These are phyloP conservation scores for Aspergillus asperescens DNA, from an alignment of 495 filamentous ascomycete genomes.

Conservation along the genomic window DNA sequence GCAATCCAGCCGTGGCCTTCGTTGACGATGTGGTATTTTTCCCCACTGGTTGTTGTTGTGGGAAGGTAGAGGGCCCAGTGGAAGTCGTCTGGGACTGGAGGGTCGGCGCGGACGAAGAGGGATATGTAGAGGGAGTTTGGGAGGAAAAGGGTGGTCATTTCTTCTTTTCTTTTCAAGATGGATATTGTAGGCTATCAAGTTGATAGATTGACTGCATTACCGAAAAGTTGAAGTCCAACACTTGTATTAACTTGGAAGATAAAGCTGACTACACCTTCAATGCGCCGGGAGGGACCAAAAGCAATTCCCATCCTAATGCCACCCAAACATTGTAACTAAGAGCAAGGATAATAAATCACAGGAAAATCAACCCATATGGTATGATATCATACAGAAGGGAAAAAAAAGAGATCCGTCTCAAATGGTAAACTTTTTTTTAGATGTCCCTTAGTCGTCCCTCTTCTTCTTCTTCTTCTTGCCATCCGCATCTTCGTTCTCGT, in stretches of 20 bases:
- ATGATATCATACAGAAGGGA: slow-evolving; percentile 49
- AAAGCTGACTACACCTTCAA: slow-evolving; percentile 25
- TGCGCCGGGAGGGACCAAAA: slow-evolving; percentile 30
- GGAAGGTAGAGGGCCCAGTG: slow-evolving; percentile 22
- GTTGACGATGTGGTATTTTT: slow-evolving; percentile 21
- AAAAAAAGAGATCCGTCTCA: slow-evolving; percentile 29
- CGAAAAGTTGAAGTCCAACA: slow-evolving; percentile 11
- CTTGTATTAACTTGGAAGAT: slow-evolving; percentile 21
- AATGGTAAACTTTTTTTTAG: slow-evolving; percentile 12
- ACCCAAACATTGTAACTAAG: slow-evolving; percentile 36
- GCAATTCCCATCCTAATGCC: slow-evolving; percentile 41
- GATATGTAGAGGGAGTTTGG: neutral
- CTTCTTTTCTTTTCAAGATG: too few species aligned
- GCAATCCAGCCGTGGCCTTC: slow-evolving; percentile 14
- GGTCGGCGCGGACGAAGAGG: slow-evolving; percentile 10
- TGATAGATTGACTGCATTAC: too few species aligned
- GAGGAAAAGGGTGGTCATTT: neutral
- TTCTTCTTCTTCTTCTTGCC: slow-evolving; percentile 51
- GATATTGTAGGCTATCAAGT: too few species aligned
- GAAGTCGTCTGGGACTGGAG: slow-evolving; percentile 19
- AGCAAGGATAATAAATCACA: slow-evolving; percentile 26
- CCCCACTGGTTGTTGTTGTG: neutral
- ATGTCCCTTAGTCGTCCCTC: slow-evolving; percentile 53
- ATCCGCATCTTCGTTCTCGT: slow-evolving; percentile 40
- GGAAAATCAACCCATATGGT: slow-evolving; percentile 25